Percentiles rank a stretch among this genome's conserved stretches.
These are phyloP conservation scores for Trichothecium sympodiale DNA, from an alignment of 2,329 filamentous ascomycete genomes.

Conservation along the genomic window DNA sequence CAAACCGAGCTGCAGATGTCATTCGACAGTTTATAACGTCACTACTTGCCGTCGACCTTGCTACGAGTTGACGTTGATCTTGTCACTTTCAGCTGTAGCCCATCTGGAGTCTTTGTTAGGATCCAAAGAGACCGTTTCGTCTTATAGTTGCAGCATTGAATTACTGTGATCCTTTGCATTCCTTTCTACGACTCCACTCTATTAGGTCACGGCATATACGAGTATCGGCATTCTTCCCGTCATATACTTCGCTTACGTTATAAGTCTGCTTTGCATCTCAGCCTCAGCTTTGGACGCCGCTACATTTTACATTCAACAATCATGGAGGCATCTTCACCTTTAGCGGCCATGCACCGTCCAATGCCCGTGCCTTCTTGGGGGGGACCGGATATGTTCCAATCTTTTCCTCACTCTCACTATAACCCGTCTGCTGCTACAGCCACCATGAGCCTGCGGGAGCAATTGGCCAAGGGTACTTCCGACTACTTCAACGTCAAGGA, in stretches of 20 bases:
- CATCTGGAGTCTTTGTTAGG: no score
- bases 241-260: constrained; percentile 2
- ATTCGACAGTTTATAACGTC: constrained; percentile 20
- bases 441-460: constrained; percentile 71
- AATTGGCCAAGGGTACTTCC: constrained; percentile 43
- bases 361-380: constrained; percentile 50
- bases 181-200: constrained; percentile 9
- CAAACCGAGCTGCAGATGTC: constrained; percentile 15
- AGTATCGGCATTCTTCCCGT: constrained; percentile 12
- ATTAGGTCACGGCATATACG: constrained; percentile 14
- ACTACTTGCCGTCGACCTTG: constrained; percentile 8
- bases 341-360: constrained; percentile 82
- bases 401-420: constrained; percentile 34
- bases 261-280: background rate
- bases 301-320: constrained; percentile 10
- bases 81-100: no score
- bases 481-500: constrained; percentile 81
- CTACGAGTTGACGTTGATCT: constrained; percentile 1
- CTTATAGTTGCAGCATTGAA: constrained; percentile 6
- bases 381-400: constrained; percentile 38
- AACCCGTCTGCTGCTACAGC: constrained; percentile 46
- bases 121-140: background rate
- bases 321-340: constrained; percentile 90
- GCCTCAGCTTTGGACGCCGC: constrained; percentile 4
- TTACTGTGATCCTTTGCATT: constrained; percentile 7